Conservation (phyloP, 176 grass and related monocot species). For the Bolboschoenus planiculmis region DNA sequence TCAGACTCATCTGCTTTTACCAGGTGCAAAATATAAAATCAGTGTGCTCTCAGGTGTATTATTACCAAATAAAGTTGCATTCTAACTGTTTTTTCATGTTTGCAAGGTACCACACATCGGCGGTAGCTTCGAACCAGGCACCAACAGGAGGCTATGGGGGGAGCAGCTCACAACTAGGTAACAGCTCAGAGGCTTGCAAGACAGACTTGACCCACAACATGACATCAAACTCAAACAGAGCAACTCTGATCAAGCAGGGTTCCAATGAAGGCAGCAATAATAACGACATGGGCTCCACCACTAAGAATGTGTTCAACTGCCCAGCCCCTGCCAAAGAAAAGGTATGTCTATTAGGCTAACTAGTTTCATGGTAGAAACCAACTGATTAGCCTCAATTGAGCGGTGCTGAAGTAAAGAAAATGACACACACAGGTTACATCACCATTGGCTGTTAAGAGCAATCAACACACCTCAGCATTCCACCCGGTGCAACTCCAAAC, state of each 20-base stretch:
- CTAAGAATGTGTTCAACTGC: conserved; percentile 54
- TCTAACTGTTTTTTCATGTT: conserved; percentile 55
- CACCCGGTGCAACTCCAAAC: conserved; percentile 49
- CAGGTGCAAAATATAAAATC: conserved; percentile 80
- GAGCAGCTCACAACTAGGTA: conserved; percentile 56
- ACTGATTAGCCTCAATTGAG: neutral
- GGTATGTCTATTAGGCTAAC: conserved; percentile 1
- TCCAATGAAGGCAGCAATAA: conserved; percentile 76
- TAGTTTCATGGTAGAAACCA: neutral
- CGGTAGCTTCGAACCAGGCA: conserved; percentile 45
- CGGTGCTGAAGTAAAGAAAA: conserved; percentile 20
- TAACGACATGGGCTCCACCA: conserved; percentile 80
- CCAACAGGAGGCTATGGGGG: conserved; percentile 26
- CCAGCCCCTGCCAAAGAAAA: conserved; percentile 18
- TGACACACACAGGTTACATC: conserved; percentile 25
- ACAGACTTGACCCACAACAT: conserved; percentile 47
- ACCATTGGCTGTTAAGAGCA: conserved; percentile 42
- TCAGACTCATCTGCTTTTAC: conserved; percentile 63
- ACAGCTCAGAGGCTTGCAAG: conserved; percentile 67
- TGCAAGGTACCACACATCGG: conserved; percentile 80
- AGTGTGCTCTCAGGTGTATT: conserved; percentile 31
- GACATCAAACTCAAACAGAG: conserved; percentile 37
- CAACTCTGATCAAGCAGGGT: conserved; percentile 52
- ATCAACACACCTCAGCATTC: conserved; percentile 53
- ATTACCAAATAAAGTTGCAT: conserved; percentile 30